Evolutionary conservation across 805 yeast species (phyloP), one percentile per base, ranked within the genome.

Genomic region (Debaryomyces prosopidis): DNA sequence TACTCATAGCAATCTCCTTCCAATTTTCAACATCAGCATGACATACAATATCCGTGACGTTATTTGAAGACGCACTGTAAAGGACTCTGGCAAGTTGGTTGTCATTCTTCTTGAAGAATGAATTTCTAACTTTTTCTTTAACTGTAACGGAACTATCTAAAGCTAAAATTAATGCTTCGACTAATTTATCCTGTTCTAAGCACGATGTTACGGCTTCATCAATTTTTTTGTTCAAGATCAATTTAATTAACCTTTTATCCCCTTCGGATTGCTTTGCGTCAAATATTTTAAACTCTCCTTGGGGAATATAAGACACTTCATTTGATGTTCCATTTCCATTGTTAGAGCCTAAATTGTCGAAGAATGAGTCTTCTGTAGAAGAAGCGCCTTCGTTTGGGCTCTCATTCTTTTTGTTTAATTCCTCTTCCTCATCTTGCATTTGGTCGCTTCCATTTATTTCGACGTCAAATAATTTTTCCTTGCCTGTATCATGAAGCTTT

Each of bases 121-220:
- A 84, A 57, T 80, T 76, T 57, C 79, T 82, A 3, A 85, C 97
- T 54, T 81, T 80, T 43, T 79, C 75, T 53, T 87, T 86, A 60
- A 84, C 71, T 15, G 56, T 57, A 15, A 79, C 82, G 14, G 82
- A 64, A 3, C 85, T 88, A 55, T 82, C 81, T 57, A 87, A 67
- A 0, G 98, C 88, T 48, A 94, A 75, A 20, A 91, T 71, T 53
- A 91, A 76, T 3, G 98, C 97, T 62, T 94, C 98, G 17, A 79
- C 64, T 17, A 89, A 65, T 47, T 79, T 77, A 41, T 79, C 85
- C 30, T 80, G 77, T 37, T 81, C 73, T 48, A 94, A 68, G 51
- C 92, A 82, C 19, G 75, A 58, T 28, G 83, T 77, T 10, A 89
- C 82, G 1, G 97, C 97, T 19, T 76, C 71, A 12, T 77, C 78